These are phyloP conservation scores for Stagonosporopsis rhizophila DNA, from an alignment of 2,329 filamentous ascomycete species.

Conservation along the genomic window DNA sequence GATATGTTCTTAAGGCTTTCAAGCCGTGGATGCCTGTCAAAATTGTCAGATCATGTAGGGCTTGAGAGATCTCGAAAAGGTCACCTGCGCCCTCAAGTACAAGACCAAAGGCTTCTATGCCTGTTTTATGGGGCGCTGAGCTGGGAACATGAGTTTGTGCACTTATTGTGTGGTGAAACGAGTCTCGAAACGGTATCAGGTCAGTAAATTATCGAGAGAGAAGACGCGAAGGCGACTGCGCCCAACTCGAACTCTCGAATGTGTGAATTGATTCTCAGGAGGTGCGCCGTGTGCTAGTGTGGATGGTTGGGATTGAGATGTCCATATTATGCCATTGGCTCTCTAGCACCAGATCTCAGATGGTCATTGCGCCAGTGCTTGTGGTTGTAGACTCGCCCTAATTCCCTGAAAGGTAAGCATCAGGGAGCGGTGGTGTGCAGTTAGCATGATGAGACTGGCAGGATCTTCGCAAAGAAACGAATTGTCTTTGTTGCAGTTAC, in stretches of 20 bases:
- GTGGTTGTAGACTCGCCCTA: constrained; percentile 3
- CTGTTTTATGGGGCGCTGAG: background rate
- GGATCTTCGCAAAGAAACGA: background rate
- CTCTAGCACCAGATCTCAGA: background rate
- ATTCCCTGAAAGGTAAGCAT: constrained; percentile 1
- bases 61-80: background rate
- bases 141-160: background rate
- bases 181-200: background rate
- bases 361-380: background rate
- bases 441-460: background rate
- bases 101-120: constrained; percentile 26
- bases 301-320: constrained; percentile 1
- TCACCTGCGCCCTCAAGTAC: constrained; percentile 42
- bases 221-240: background rate
- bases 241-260: background rate
- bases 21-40: constrained; percentile 52
- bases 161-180: background rate
- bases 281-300: background rate
- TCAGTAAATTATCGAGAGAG: background rate
- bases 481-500: background rate
- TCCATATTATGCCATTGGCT: background rate
- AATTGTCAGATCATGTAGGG: background rate
- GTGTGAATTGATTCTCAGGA: background rate
- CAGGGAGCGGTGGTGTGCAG: background rate
- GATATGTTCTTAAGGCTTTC: constrained; percentile 58